Evolutionary conservation across 768 basidiomycete genomes (phyloP).

Genomic region (Rhizopogon salebrosus): DNA sequence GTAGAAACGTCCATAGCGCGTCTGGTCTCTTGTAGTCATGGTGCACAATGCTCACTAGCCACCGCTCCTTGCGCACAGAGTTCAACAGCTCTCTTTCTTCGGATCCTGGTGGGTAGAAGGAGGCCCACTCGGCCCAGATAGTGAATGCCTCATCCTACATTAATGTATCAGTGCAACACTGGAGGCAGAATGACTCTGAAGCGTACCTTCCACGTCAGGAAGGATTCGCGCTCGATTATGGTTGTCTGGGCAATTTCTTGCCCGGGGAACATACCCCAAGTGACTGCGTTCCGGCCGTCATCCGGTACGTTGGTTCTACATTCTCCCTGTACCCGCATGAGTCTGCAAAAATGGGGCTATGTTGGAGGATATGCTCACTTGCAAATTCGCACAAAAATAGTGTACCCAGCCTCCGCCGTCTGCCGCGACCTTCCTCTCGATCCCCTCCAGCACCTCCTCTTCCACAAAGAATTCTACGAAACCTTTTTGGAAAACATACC

Average conservation of each 20-base stretch:
- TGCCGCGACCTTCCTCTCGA: constrained; percentile 53
- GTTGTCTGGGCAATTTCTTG: constrained; percentile 96
- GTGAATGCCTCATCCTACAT: constrained; percentile 90
- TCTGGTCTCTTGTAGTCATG: constrained; percentile 83
- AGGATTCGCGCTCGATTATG: constrained; percentile 92
- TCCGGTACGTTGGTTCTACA: constrained; percentile 74
- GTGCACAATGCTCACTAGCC: constrained; percentile 90
- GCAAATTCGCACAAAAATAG: constrained; percentile 79
- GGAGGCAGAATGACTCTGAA: background rate
- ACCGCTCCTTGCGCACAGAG: constrained; percentile 61
- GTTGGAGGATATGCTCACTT: constrained; percentile 38
- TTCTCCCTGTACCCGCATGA: constrained; percentile 51
- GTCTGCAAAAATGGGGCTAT: background rate
- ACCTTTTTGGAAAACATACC: constrained; percentile 95
- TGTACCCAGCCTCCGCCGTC: constrained; percentile 66
- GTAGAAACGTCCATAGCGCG: constrained; percentile 83
- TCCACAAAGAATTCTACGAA: constrained; percentile 96
- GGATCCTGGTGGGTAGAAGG: constrained; percentile 75
- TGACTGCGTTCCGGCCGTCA: constrained; percentile 87
- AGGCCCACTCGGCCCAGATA: constrained; percentile 94
- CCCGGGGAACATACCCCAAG: constrained; percentile 98
- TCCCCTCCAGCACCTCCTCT: constrained; percentile 45
- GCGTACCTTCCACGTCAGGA: constrained; percentile 92
- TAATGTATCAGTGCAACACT: constrained; percentile 2
- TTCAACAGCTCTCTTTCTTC: constrained; percentile 72